A percentile compares a stretch with the other conserved stretches of the same genome.
These are phyloP conservation scores for Cyclotella cryptica DNA, from an alignment of 108 stramenopile genomes.

Conservation along the genomic window DNA sequence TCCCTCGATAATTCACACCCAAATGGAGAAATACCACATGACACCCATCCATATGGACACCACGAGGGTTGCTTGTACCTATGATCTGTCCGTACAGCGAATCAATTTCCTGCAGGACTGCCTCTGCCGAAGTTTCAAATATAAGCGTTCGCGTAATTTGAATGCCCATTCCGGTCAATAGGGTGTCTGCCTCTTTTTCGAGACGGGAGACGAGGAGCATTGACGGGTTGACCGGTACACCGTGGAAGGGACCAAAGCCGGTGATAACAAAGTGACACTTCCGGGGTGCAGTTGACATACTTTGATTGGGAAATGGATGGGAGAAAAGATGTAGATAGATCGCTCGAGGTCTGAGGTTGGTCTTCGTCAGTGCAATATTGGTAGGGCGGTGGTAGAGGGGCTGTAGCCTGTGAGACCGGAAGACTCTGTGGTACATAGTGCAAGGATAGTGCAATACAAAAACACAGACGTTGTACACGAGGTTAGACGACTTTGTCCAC, in stretches of 20 bases:
- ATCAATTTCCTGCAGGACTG: conserved; percentile 49
- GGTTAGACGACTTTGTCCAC: no score
- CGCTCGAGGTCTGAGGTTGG: no score
- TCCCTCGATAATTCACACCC: conserved; percentile 73
- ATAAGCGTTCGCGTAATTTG: conserved; percentile 48
- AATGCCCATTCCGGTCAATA: conserved; percentile 7
- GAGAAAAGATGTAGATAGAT: background rate
- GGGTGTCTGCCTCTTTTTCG: conserved; percentile 16
- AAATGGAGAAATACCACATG: conserved; percentile 70
- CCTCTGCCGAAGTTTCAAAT: conserved; percentile 77
- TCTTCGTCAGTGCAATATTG: no score
- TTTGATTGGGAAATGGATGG: no score
- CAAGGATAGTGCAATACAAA: no score
- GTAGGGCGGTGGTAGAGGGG: no score
- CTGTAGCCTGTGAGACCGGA: no score
- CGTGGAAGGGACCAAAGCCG: conserved; percentile 53
- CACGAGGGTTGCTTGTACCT: background rate
- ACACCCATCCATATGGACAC: background rate
- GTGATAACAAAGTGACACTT: conserved; percentile 49
- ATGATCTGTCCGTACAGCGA: conserved; percentile 23
- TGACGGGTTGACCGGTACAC: conserved; percentile 82
- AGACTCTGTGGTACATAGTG: no score
- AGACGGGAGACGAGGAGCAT: conserved; percentile 58
- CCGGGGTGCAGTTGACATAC: background rate
- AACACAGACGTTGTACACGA: no score